phyloP scores from a whole-genome alignment of 1,284 basidiomycete species.

The Porogramme epimiltina region DNA sequence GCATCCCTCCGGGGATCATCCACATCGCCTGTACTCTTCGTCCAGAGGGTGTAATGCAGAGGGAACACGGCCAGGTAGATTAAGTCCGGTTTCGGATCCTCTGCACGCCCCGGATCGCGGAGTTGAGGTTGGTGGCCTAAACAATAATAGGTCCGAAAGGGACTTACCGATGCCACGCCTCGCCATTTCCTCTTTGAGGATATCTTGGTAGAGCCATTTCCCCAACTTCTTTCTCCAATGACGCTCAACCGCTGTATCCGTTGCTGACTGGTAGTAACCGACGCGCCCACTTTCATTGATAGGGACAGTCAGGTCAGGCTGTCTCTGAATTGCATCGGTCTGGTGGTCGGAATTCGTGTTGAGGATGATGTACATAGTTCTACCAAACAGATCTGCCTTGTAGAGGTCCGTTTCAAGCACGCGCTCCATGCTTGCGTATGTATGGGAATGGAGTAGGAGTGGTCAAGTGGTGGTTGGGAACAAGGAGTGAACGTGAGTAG shows the following conservation, averaged over 20 bases:
- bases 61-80: slow-evolving; percentile 25
- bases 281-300: slow-evolving; percentile 21
- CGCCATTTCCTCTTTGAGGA: slow-evolving; percentile 22
- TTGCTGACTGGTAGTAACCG: slow-evolving; percentile 21
- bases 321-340: too few relatives aligned
- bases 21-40: slow-evolving; percentile 27
- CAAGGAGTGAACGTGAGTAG: too few relatives aligned
- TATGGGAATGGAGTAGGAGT: too few relatives aligned
- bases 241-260: slow-evolving; percentile 3
- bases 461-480: too few relatives aligned
- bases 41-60: slow-evolving; percentile 26
- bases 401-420: too few relatives aligned
- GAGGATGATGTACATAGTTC: too few relatives aligned
- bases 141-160: slow-evolving; percentile 3
- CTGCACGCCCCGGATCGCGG: neutral
- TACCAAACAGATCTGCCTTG: too few relatives aligned
- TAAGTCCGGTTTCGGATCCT: slow-evolving; percentile 7
- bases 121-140: neutral
- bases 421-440: too few relatives aligned
- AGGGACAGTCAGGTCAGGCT: too few relatives aligned
- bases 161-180: slow-evolving; percentile 14
- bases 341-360: too few relatives aligned
- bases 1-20: slow-evolving; percentile 25
- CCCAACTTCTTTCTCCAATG: slow-evolving; percentile 28
- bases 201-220: slow-evolving; percentile 18